A percentile compares a stretch with the other conserved stretches of the same genome.
phyloP scores from a whole-genome alignment of 129 eudicot genomes.

The Flaveria robusta region DNA sequence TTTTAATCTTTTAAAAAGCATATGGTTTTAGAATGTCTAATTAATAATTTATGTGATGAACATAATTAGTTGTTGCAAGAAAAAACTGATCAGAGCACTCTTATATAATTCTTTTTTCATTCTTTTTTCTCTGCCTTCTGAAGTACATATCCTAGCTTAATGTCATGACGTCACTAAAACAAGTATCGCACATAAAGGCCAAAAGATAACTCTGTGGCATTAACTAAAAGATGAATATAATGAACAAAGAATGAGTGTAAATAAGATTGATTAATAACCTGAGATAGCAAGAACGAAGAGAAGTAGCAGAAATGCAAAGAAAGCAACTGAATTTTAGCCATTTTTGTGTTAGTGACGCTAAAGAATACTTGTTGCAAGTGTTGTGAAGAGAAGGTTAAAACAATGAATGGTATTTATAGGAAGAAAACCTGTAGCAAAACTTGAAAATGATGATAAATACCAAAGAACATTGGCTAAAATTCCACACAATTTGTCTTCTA shows the following conservation, averaged over 20 bases:
- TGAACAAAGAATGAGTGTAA: no score
- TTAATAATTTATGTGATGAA: background rate
- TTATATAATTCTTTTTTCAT: background rate
- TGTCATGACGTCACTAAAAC: no score
- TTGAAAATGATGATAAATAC: background rate
- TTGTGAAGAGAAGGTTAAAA: background rate
- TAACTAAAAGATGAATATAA: no score
- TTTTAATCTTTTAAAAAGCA: background rate
- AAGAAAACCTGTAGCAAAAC: background rate
- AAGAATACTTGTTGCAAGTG: background rate
- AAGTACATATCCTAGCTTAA: no score
- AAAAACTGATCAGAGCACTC: background rate
- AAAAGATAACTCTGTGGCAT: no score
- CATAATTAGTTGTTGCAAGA: background rate
- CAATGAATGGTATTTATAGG: slow-evolving; percentile 20
- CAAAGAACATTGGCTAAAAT: background rate
- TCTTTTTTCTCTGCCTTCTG: no score
- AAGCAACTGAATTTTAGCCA: slow-evolving; percentile 1
- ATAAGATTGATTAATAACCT: slow-evolving; percentile 14
- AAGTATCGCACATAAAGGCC: no score
- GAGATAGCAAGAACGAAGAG: slow-evolving; percentile 28
- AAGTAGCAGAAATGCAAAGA: slow-evolving; percentile 1
- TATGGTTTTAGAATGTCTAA: background rate
- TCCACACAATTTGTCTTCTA: slow-evolving; percentile 20
- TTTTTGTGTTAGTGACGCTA: slow-evolving; percentile 9